Base-by-base conservation (phyloP, 2,329 filamentous ascomycete species). In the Aspergillus sp. region DNA sequence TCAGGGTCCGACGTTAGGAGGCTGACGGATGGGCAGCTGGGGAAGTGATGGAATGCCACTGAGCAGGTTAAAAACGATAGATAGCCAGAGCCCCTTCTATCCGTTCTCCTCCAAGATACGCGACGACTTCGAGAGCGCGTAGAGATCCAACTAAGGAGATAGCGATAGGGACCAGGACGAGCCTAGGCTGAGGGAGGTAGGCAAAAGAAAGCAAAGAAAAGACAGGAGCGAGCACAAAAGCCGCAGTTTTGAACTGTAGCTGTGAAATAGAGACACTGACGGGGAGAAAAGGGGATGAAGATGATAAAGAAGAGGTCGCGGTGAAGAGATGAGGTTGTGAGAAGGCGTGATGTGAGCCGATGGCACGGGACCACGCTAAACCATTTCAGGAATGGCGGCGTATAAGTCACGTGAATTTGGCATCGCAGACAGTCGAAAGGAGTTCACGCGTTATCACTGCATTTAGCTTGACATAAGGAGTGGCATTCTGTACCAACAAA, bases 291-390 rank as follows among this genome's bases (percentile, higher is more conserved):
- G 38, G 32, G 38, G 44, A 52, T 53, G 52, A 52, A 32, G 45
- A 52, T 49, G 41, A 36, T 45, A 47, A 16, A 22, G 40, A 26
- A 49, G 51, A 50, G 46, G 47, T 57, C 56, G 58, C 53, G 61
- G 54, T 55, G 59, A 61, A 58, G 57, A 60, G 59, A 55, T 56
- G 58, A 62, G 26, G 62, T 61, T 58, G 55, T 49, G 53, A 55
- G 57, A 60, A 48, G 55, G 53, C 43, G 52, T 56, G 53, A 56
- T 50, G 45, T 45, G 58, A 52, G 49, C 45, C 22, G 43, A 33
- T 49, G 59, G 54, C 62, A 60, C 55, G 57, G 54, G 54, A 49
- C 32, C 50, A 47, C 59, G 53, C 63, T 66, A 66, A 56, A 36
- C 63, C 52, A 4, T 20, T 56, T 55, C 13, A 7, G 54, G 57